phyloP scores from a whole-genome alignment of 2,329 filamentous ascomycete genomes.

The Chaetothyriales sp. region DNA sequence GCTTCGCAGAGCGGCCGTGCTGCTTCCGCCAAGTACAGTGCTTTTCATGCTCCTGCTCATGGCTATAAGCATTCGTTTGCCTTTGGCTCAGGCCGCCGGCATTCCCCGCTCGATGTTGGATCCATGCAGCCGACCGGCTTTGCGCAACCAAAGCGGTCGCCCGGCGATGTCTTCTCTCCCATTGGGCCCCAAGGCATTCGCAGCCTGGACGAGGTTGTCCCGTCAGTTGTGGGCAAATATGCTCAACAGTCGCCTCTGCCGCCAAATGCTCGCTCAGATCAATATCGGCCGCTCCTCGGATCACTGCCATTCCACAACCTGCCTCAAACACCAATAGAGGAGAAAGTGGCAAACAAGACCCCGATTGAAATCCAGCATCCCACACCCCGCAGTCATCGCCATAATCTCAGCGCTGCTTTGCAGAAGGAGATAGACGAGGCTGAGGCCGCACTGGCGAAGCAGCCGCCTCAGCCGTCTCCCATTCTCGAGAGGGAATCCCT shows the following conservation, averaged over 20 bases:
- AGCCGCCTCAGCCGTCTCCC: slow-evolving; percentile 4
- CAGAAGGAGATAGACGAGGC: slow-evolving; percentile 75
- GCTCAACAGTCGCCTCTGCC: neutral
- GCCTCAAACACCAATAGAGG: slow-evolving; percentile 7
- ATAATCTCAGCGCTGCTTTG: slow-evolving; percentile 61
- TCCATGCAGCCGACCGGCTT: slow-evolving; percentile 48
- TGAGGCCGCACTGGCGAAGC: slow-evolving; percentile 39
- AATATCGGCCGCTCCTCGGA: slow-evolving; percentile 23
- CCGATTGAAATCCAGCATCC: slow-evolving; percentile 43
- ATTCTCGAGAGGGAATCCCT: neutral
- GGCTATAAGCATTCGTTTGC: slow-evolving; percentile 61
- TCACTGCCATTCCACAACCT: slow-evolving; percentile 1
- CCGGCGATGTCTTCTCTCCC: slow-evolving; percentile 43
- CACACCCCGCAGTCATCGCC: slow-evolving; percentile 46
- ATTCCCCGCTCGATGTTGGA: slow-evolving; percentile 52
- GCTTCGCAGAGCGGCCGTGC: slow-evolving; percentile 50
- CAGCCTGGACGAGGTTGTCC: slow-evolving; percentile 37
- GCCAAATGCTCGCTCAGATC: neutral
- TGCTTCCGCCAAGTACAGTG: slow-evolving; percentile 54
- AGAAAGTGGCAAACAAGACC: slow-evolving; percentile 13
- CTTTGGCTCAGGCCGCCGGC: slow-evolving; percentile 40
- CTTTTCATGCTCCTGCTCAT: slow-evolving; percentile 38
- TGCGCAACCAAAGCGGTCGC: slow-evolving; percentile 20
- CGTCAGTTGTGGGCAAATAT: slow-evolving; percentile 28
- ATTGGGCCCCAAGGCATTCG: slow-evolving; percentile 33